phyloP scores from a whole-genome alignment of 768 basidiomycete species.

The Serendipita indica region DNA sequence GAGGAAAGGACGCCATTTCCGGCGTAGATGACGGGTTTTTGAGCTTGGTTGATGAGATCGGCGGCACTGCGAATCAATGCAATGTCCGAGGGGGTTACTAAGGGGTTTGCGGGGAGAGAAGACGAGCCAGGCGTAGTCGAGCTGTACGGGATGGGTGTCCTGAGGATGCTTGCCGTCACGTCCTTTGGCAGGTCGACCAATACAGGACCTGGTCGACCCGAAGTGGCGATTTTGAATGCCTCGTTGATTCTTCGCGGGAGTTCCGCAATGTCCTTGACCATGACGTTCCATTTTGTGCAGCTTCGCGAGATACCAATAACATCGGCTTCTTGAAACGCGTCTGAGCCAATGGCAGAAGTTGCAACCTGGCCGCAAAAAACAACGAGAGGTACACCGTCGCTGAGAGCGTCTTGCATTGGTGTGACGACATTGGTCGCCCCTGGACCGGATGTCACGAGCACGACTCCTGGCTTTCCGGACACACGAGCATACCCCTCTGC shows the following conservation, averaged over 20 bases:
- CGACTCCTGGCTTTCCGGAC: constrained; percentile 94
- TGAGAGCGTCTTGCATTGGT: constrained; percentile 93
- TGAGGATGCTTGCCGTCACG: constrained; percentile 83
- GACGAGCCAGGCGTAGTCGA: constrained; percentile 74
- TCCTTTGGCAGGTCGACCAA: constrained; percentile 99
- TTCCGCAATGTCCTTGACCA: constrained; percentile 95
- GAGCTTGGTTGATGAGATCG: constrained; percentile 77
- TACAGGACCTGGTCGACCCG: constrained; percentile 92
- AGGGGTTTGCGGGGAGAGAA: constrained; percentile 59
- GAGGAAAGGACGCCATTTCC: constrained; percentile 81
- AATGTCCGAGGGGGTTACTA: constrained; percentile 47
- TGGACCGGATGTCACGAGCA: constrained; percentile 94
- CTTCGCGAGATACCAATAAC: constrained; percentile 88
- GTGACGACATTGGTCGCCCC: constrained; percentile 97
- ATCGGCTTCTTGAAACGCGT: constrained; percentile 98
- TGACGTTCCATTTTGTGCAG: constrained; percentile 99
- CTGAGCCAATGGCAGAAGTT: constrained; percentile 95
- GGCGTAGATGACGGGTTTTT: constrained; percentile 83
- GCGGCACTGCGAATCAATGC: constrained; percentile 71
- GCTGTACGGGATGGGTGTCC: constrained; percentile 69
- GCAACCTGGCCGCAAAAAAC: constrained; percentile 99
- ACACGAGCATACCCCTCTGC: constrained; percentile 96
- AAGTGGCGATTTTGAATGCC: constrained; percentile 97
- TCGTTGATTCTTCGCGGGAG: constrained; percentile 93
- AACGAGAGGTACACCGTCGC: constrained; percentile 85